Evolutionary conservation across 2,329 filamentous ascomycete genomes (phyloP).

Genomic region (Teratosphaeria zuluensis): DNA sequence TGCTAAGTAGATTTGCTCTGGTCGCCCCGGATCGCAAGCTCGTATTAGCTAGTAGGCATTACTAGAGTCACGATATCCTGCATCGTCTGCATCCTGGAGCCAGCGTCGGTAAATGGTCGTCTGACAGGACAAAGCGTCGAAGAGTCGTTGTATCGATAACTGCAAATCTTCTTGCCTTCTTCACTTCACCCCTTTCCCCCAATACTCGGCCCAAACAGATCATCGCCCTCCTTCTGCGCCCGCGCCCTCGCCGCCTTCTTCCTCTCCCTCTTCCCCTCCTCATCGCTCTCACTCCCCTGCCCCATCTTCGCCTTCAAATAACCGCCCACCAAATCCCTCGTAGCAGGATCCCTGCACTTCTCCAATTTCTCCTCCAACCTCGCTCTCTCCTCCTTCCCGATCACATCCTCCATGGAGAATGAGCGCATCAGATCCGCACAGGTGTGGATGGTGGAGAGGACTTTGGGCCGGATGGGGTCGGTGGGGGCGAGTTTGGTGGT

Average conservation of each 20-base stretch:
- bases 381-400: constrained; percentile 23
- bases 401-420: constrained; percentile 15
- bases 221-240: constrained; percentile 28
- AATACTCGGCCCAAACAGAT: constrained; percentile 34
- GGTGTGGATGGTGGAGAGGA: constrained; percentile 28
- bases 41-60: too few relatives aligned
- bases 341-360: constrained; percentile 63
- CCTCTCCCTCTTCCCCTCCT: constrained; percentile 35
- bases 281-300: constrained; percentile 19
- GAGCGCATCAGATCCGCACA: constrained; percentile 32
- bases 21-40: too few relatives aligned
- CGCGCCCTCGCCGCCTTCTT: constrained; percentile 35
- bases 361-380: constrained; percentile 57
- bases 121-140: too few relatives aligned
- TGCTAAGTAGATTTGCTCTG: too few relatives aligned
- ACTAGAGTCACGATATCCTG: too few relatives aligned
- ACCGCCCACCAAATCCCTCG: constrained; percentile 60
- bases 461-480: constrained; percentile 20
- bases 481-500: constrained; percentile 30
- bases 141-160: too few relatives aligned
- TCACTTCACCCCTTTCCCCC: background rate
- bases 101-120: too few relatives aligned
- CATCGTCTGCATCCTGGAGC: too few relatives aligned
- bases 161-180: too few relatives aligned
- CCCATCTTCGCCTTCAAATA: constrained; percentile 51